phyloP scores from a whole-genome alignment of 73 alveolate genomes.

The Tetrahymena thermophila region DNA sequence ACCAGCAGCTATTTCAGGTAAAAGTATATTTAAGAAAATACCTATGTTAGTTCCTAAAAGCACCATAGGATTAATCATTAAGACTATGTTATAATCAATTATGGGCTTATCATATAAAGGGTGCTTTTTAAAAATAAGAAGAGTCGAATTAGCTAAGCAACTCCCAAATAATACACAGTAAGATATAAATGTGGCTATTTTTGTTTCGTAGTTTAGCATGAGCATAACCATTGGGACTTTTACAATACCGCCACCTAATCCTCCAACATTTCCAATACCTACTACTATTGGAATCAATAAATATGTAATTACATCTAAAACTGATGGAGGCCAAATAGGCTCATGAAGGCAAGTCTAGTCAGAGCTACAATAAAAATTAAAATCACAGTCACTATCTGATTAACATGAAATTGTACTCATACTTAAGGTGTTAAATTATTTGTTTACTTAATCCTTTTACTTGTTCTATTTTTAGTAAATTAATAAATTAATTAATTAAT shows the following conservation, averaged over 20 bases:
- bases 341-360: background rate
- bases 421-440: background rate
- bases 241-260: constrained; percentile 38
- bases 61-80: constrained; percentile 10
- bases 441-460: background rate
- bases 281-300: constrained; percentile 1
- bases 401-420: background rate
- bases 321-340: background rate
- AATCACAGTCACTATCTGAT: background rate
- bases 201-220: constrained; percentile 10
- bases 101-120: constrained; percentile 9
- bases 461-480: background rate
- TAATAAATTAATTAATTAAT: too few relatives aligned
- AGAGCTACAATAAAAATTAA: background rate
- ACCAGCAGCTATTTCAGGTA: background rate
- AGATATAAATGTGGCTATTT: constrained; percentile 14
- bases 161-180: constrained; percentile 33
- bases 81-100: constrained; percentile 4
- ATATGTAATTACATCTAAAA: background rate
- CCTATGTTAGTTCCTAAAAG: constrained; percentile 5
- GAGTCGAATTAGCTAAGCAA: constrained; percentile 10
- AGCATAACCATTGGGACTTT: constrained; percentile 27
- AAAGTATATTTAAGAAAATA: background rate
- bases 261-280: constrained; percentile 34
- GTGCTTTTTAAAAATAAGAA: constrained; percentile 8